These are phyloP conservation scores for Cucurbitaria berberidis DNA, from an alignment of 2,329 filamentous ascomycete species.

Conservation along the genomic window DNA sequence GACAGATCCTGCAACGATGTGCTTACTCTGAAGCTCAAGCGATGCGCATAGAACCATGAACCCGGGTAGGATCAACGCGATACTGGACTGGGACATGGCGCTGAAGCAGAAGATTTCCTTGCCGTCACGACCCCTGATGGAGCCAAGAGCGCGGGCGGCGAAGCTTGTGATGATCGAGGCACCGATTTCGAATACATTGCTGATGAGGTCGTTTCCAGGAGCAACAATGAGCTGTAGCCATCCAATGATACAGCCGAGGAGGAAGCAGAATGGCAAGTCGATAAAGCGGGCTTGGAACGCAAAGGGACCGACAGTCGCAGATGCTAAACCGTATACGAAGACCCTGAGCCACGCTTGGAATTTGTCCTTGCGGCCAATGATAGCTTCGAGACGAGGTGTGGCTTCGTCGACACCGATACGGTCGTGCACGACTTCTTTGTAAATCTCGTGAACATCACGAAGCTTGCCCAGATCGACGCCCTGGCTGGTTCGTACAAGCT, in stretches of 20 bases:
- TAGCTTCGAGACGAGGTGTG: conserved; percentile 66
- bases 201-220: conserved; percentile 73
- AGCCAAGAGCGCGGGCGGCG: conserved; percentile 57
- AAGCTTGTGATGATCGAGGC: conserved; percentile 59
- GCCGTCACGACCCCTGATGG: conserved; percentile 47
- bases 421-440: conserved; percentile 83
- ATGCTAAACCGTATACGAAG: conserved; percentile 75
- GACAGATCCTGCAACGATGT: conserved; percentile 58
- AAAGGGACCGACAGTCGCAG: conserved; percentile 77
- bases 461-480: conserved; percentile 77
- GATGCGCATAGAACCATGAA: conserved; percentile 59
- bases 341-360: conserved; percentile 60
- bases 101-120: conserved; percentile 58
- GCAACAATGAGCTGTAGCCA: conserved; percentile 76
- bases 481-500: conserved; percentile 71
- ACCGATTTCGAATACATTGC: conserved; percentile 58
- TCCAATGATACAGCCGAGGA: conserved; percentile 76
- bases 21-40: conserved; percentile 56
- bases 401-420: conserved; percentile 75
- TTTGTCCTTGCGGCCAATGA: conserved; percentile 64
- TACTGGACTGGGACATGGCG: conserved; percentile 57
- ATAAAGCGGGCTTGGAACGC: conserved; percentile 78
- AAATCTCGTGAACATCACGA: conserved; percentile 75
- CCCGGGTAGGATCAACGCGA: conserved; percentile 58
- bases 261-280: conserved; percentile 77